Evolutionary conservation across 208 protist genomes (phyloP), one percentile per base, ranked within the genome.

Genomic region (Trypanosoma mega): DNA sequence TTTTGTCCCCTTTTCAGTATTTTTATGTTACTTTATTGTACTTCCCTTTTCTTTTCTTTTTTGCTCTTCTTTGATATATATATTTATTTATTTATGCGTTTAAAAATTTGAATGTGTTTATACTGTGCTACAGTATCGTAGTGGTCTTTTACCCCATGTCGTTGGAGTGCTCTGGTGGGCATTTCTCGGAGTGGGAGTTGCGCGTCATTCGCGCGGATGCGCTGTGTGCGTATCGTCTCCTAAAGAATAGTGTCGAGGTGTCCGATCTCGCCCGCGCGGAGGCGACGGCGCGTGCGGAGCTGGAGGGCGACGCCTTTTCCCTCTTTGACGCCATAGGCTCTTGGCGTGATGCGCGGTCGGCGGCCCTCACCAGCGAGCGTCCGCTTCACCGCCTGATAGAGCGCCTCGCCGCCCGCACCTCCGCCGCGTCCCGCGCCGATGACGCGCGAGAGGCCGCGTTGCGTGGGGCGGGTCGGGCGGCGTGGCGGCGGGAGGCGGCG

Each of bases 401-500:
- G 23, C 76, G 71, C 7, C 36, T 82, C n/a, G 41, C 33, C 31
- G 47, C 45, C 21, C 50, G 61, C 8, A 29, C 31, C 4, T 52
- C 43, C 1, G 14, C n/a, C 1, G 60, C 64, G 11, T 55, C 72
- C 47, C 56, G 29, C 46, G 52, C 33, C 9, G 14, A 11, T 9
- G 39, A 73, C 11, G 18, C 47, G 48, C n/a, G 59, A 27, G 44
- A 65, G 63, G 71, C 60, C 58, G 62, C 27, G 34, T 44, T 68
- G 11, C 56, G 65, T 14, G 74, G 72, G 43, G 79, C 78, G 47
- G 85, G 85, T 11, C 76, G 87, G 7, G 46, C 27, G n/a, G 87
- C 70, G 39, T 92, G 85, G 85, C 45, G 65, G 46, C 54, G 41
- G 21, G 74, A 80, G 45, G 59, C 69, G 3, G 68, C 45, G 31